Evolutionary conservation across 139 green algal species (phyloP), one percentile per base, ranked within the genome.

Genomic region (Bryopsis sp.): DNA sequence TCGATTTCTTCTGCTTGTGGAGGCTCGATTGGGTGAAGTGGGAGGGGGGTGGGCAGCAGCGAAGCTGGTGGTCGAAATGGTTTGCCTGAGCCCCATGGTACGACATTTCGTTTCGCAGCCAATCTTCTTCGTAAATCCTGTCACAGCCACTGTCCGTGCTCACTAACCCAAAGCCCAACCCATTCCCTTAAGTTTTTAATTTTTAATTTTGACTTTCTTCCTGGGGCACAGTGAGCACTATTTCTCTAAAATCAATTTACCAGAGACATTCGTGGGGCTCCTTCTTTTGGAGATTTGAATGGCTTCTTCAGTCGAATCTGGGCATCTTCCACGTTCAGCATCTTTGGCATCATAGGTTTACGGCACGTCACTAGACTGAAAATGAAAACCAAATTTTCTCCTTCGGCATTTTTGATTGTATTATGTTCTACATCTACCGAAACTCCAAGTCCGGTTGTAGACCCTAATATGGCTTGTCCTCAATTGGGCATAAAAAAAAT

Each of bases 41-140:
- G 32, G 28, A 64, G 7, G n/a, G 37, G 3, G 31, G 37, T 11
- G 7, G 59, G 31, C 19, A 31, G 7, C 7, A n/a, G 8, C 5
- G 34, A 33, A 38, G 19, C 33, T 54, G 70, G 70, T 19, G 59
- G 35, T 43, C 59, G 66, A 37, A 88, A 79, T 2, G 83, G 77
- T 37, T 75, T 82, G 60, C 54, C 81, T 47, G 74, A 72, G 15
- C 87, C 88, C 90, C 90, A 97, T 22, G 90, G 88, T 29, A 95
- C 79, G 65, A 95, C 92, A 2, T 69, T 22, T 48, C 78, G 81
- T 31, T 88, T 78, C 3, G 80, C 77, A 1, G 73, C 38, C 6
- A 95, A 81, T 66, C 80, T 84, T 26, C 78, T 78, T 31, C 72
- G 72, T 24, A 96, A 76, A 2, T 79, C 78, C 79, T 93, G 72